These are phyloP conservation scores for Tulasnella sp. DNA, from an alignment of 768 basidiomycete species.

Conservation along the genomic window DNA sequence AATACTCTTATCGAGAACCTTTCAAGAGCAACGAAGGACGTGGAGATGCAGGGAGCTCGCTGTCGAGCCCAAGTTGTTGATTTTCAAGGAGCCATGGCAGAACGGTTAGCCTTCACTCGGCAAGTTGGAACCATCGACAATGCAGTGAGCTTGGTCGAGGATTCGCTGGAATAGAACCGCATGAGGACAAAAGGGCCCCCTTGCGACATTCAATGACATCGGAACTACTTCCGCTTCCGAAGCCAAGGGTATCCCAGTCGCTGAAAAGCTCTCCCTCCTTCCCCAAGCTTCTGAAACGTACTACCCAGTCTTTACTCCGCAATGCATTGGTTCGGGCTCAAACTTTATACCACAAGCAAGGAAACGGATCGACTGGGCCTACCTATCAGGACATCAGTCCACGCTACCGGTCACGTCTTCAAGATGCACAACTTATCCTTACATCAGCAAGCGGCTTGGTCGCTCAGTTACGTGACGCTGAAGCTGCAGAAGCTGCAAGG, in stretches of 20 bases:
- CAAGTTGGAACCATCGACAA: neutral
- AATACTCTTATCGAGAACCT: neutral
- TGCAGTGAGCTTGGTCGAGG: neutral
- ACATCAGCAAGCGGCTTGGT: neutral
- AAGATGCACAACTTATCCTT: neutral
- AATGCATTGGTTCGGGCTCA: neutral
- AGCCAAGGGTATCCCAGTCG: neutral
- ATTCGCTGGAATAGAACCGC: slow-evolving; percentile 3
- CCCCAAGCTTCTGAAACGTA: neutral
- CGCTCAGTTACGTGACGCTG: neutral
- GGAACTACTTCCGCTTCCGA: neutral
- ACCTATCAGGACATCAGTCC: neutral
- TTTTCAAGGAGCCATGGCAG: neutral
- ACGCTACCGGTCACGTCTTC: neutral
- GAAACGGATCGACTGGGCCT: neutral
- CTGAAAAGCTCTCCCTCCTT: neutral
- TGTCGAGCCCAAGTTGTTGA: neutral
- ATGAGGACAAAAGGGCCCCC: neutral
- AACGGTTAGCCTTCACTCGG: neutral
- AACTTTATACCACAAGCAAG: neutral
- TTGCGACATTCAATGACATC: neutral
- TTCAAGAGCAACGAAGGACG: neutral
- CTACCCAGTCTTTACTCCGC: neutral
- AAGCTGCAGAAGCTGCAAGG: neutral
- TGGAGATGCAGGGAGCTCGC: neutral